These are phyloP conservation scores for Stachybotrys elegans DNA, from an alignment of 2,329 filamentous ascomycete genomes.

Conservation along the genomic window DNA sequence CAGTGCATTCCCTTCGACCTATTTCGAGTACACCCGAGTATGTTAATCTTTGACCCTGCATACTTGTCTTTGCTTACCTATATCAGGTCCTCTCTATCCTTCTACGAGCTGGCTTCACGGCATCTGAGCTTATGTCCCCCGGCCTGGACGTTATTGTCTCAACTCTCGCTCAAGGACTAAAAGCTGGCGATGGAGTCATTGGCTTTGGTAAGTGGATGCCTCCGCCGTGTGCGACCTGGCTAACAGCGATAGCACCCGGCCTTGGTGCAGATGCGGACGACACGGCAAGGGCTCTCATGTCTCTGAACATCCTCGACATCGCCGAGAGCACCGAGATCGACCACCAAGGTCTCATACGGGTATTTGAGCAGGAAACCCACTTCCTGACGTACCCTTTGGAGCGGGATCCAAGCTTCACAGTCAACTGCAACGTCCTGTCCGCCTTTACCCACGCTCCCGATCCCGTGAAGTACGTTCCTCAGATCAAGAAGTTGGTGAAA, in stretches of 20 bases:
- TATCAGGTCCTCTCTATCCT: background rate
- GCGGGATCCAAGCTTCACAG: slow-evolving; percentile 6
- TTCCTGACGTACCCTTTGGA: slow-evolving; percentile 10
- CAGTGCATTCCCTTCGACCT: slow-evolving; percentile 9
- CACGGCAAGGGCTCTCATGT: slow-evolving; percentile 9
- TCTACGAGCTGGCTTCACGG: background rate
- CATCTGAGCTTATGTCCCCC: background rate
- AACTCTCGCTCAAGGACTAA: background rate
- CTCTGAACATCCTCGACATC: slow-evolving; percentile 5
- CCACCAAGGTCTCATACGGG: slow-evolving; percentile 3
- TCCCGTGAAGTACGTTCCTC: slow-evolving; percentile 2
- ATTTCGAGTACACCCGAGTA: slow-evolving; percentile 9
- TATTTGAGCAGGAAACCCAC: slow-evolving; percentile 7
- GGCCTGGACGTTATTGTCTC: background rate
- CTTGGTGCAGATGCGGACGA: slow-evolving; percentile 11
- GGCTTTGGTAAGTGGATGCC: slow-evolving; percentile 9
- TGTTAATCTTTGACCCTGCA: background rate
- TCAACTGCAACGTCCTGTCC: slow-evolving; percentile 13
- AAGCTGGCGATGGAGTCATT: slow-evolving; percentile 1
- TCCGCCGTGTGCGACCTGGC: background rate
- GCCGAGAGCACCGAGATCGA: background rate
- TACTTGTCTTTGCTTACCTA: background rate
- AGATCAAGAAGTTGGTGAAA: slow-evolving; percentile 8
- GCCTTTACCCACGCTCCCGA: too few species aligned
- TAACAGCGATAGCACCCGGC: slow-evolving; percentile 4